Evolutionary conservation across 768 basidiomycete genomes (phyloP), one percentile per base, ranked within the genome.

Genomic region (Lactarius hengduanensis): DNA sequence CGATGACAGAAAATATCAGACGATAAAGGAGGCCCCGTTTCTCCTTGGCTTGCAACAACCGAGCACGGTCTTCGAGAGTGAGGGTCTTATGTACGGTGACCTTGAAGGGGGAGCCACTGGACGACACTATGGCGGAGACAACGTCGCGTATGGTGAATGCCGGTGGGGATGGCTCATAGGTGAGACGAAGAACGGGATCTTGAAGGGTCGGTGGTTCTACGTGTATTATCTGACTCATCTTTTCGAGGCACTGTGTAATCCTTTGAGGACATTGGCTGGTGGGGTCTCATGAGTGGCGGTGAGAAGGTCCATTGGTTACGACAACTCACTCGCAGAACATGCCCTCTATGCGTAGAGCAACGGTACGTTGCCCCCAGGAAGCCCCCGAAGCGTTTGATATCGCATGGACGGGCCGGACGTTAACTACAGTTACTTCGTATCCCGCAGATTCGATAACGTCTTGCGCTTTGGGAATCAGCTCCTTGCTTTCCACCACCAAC

Each of bases 111-210:
- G 80, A 77, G 13, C 82, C 78, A 1, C 80, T 77, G 6, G 75
- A 71, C 0, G 76, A 71, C 13, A 76, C 73, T 18, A 90, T 78
- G 7, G 78, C 73, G 15, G 79, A 72, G 7, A 90, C 75, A 53
- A 93, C 85, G 28, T 78, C 77, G 20, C 92, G 86, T 61, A 95
- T 82, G 26, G 89, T 90, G 68, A 91, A 80, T 8, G 78, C 62
- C 0, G 86, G 83, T 11, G 82, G 78, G 0, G 80, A 73, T 15
- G 83, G 85, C 8, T 76, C 78, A 76, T 86, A 90, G 4, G 80
- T 81, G 57, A 84, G 69, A 60, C 79, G 76, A 36, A 87, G 58
- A 57, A 86, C 72, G 7, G 82, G 81, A 67, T 83, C 78, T 1
- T 77, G 77, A 61, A 78, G 72, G 47, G 74, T 74, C 0, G 71